These are phyloP conservation scores for Pichia terricola DNA, from an alignment of 1,139 yeast genomes.

Conservation along the genomic window DNA sequence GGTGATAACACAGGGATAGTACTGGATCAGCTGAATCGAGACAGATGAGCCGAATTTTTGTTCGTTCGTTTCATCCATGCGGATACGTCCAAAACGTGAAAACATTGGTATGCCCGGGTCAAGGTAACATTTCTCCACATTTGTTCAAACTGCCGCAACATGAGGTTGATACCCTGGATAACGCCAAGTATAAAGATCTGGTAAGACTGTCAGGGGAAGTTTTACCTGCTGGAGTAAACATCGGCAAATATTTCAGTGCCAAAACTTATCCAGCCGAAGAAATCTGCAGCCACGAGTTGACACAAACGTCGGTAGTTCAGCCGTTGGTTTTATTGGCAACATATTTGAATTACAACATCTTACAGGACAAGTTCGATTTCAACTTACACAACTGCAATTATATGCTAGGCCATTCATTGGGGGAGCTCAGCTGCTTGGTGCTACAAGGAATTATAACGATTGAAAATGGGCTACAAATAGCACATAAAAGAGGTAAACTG, in stretches of 20 bases:
- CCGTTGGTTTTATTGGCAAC: conserved; percentile 26
- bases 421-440: conserved; percentile 25
- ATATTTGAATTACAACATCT: conserved; percentile 16
- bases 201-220: conserved; percentile 2
- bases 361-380: conserved; percentile 13
- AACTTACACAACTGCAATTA: conserved; percentile 19
- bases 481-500: conserved; percentile 23
- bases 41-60: no score
- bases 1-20: no score
- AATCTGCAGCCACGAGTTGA: conserved; percentile 7
- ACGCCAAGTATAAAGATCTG: conserved; percentile 1
- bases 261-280: conserved; percentile 2
- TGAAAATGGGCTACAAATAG: conserved; percentile 20
- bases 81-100: no score
- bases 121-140: conserved; percentile 11
- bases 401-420: conserved; percentile 29
- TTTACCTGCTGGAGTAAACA: conserved; percentile 4
- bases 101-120: conserved; percentile 13
- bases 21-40: no score
- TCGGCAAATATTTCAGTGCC: conserved; percentile 3
- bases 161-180: conserved; percentile 4
- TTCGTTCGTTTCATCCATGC: no score
- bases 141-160: conserved; percentile 10
- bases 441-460: conserved; percentile 21
- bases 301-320: conserved; percentile 25